Base-by-base conservation (phyloP, 495 filamentous ascomycete species). In the Letharia lupina region DNA sequence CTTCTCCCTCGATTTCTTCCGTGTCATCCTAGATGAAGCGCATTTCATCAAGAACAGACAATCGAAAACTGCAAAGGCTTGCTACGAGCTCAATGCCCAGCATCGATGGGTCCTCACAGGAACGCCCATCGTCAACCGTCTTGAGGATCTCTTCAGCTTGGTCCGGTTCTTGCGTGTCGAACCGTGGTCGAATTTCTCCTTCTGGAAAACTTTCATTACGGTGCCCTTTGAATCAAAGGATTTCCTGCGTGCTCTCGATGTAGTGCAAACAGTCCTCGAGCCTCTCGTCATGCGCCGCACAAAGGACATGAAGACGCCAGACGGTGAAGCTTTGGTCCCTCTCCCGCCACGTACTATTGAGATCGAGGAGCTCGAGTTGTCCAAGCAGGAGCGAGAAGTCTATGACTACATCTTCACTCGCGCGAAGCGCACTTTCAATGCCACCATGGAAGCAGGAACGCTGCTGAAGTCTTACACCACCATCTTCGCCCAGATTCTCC, bases 191-290 rank as follows among this genome's bases (percentile, higher is more conserved):
- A 98, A 97, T 74, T 98, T 98, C 73, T 94, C 91, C 6, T 98
- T 95, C 77, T 98, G 94, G 94, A 90, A 93, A 67, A 98, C 95
- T 0, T 98, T 98, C 75, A 98, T 98, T 69, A 98, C 95, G 0
- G 86, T 93, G 18, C 94, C 94, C 1, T 98, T 98, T 63, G 94
- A 98, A 73, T 91, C 90, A 0, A 95, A 94, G 68, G 89, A 98
- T 69, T 96, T 91, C 68, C 84, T 96, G 59, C 87, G 92, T 8
- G 94, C 95, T 4, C 82, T 98, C 11, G 94, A 98, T 72, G 95
- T 98, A 6, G 95, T 98, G 3, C 94, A 98, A 71, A 98, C 92
- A 0, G 94, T 98, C 0, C 77, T 98, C 31, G 95, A 98, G 70
- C 94, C 94, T 12, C 80, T 98, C 11, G 94, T 98, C n/a, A 86